Conservation (phyloP, 78 protist species). For the Speleostelium caveatum region DNA sequence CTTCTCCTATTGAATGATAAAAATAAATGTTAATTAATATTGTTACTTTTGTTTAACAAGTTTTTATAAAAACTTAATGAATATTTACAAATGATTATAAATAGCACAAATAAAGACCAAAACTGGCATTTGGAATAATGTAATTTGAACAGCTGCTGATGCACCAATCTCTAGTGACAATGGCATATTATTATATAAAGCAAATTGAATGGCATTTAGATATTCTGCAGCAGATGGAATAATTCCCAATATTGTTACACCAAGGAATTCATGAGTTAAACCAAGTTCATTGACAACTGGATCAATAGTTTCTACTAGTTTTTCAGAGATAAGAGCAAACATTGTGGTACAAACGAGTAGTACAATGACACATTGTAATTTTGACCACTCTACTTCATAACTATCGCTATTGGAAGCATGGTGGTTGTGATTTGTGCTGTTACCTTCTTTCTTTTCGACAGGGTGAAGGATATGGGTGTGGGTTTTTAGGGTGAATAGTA, state of each 20-base stretch:
- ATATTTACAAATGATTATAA: constrained; percentile 35
- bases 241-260: constrained; percentile 87
- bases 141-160: constrained; percentile 86
- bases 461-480: constrained; percentile 83
- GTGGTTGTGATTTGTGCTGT: background rate
- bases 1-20: too few relatives aligned
- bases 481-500: constrained; percentile 91
- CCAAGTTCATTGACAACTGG: constrained; percentile 78
- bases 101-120: constrained; percentile 69
- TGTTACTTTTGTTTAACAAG: too few relatives aligned
- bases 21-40: too few relatives aligned
- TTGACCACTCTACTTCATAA: constrained; percentile 79
- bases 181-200: constrained; percentile 82
- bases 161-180: constrained; percentile 89
- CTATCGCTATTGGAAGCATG: constrained; percentile 11
- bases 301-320: constrained; percentile 63
- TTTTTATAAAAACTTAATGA: background rate
- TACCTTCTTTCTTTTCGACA: background rate
- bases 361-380: constrained; percentile 55
- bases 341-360: constrained; percentile 74
- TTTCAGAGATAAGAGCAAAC: constrained; percentile 83
- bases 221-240: constrained; percentile 90
- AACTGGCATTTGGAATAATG: constrained; percentile 85
- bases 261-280: constrained; percentile 84
- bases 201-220: constrained; percentile 89